Percentiles rank a stretch among this genome's conserved stretches.
These are phyloP conservation scores for Anthracocystis setariae DNA, from an alignment of 1,284 basidiomycete genomes.

Conservation along the genomic window DNA sequence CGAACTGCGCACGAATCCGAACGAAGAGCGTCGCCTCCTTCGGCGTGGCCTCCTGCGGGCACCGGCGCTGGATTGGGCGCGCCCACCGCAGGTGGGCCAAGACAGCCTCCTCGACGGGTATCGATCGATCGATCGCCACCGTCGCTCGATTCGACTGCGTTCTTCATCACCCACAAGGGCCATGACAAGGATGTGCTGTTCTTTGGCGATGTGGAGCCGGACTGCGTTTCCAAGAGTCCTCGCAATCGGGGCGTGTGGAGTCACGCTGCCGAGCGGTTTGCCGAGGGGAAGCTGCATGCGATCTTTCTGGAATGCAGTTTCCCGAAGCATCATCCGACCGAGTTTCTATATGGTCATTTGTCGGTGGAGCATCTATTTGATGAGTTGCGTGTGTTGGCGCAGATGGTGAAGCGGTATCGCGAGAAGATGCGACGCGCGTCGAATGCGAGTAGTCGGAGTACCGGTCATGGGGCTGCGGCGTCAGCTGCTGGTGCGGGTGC, in stretches of 20 bases:
- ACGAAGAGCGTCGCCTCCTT: slow-evolving; percentile 29
- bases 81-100: not conserved
- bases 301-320: slow-evolving; percentile 65
- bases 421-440: slow-evolving; percentile 23
- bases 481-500: no score
- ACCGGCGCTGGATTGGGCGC: not conserved
- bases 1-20: slow-evolving; percentile 56
- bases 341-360: slow-evolving; percentile 62
- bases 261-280: slow-evolving; percentile 56
- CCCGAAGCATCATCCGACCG: slow-evolving; percentile 51
- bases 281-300: slow-evolving; percentile 52
- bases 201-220: slow-evolving; percentile 66
- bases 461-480: slow-evolving; percentile 7
- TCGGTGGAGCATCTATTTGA: slow-evolving; percentile 57
- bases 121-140: slow-evolving; percentile 47
- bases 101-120: slow-evolving; percentile 38
- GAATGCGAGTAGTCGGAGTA: slow-evolving; percentile 23
- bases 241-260: slow-evolving; percentile 57
- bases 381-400: slow-evolving; percentile 55
- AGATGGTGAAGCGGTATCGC: slow-evolving; percentile 46
- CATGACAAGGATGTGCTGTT: slow-evolving; percentile 63
- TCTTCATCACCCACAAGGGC: slow-evolving; percentile 59
- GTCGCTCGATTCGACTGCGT: slow-evolving; percentile 60
- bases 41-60: slow-evolving; percentile 29
- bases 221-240: slow-evolving; percentile 52